Conservation (phyloP, 345 rosid species). For the Populus deltoides region DNA sequence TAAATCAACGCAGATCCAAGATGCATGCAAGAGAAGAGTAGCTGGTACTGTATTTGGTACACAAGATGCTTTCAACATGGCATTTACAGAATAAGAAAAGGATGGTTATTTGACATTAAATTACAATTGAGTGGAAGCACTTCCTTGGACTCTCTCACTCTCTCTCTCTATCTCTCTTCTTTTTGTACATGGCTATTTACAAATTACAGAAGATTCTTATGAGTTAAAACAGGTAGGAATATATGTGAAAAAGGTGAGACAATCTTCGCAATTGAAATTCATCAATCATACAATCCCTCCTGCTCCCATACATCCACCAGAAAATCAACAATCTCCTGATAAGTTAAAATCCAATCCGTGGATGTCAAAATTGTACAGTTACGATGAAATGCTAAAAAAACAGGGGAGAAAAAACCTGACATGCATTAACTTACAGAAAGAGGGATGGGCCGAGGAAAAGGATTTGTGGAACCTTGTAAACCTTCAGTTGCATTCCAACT, state of each 20-base stretch:
- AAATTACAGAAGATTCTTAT: conserved; percentile 13
- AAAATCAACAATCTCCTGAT: conserved; percentile 31
- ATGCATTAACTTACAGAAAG: conserved; percentile 53
- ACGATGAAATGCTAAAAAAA: not conserved
- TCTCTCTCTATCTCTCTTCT: not conserved
- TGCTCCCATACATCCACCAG: conserved; percentile 31
- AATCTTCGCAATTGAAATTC: not conserved
- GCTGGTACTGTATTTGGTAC: not conserved
- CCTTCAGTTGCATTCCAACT: conserved; percentile 70
- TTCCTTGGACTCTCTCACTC: not conserved
- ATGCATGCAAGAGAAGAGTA: not conserved
- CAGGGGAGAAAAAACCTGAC: not conserved
- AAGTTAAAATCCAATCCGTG: conserved; percentile 3
- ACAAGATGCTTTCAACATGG: not conserved
- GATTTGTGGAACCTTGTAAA: conserved; percentile 56
- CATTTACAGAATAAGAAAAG: not conserved
- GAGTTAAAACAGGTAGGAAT: not conserved
- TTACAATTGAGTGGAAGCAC: conserved; percentile 12
- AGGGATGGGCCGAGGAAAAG: conserved; percentile 59
- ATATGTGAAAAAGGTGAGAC: not conserved
- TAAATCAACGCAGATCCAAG: not conserved
- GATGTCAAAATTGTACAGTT: not conserved
- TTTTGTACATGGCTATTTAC: conserved; percentile 14
- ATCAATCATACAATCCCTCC: conserved; percentile 31
- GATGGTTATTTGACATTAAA: not conserved